Evolutionary conservation across 2,329 filamentous ascomycete genomes (phyloP).

Genomic region (Diaporthe humulicola): DNA sequence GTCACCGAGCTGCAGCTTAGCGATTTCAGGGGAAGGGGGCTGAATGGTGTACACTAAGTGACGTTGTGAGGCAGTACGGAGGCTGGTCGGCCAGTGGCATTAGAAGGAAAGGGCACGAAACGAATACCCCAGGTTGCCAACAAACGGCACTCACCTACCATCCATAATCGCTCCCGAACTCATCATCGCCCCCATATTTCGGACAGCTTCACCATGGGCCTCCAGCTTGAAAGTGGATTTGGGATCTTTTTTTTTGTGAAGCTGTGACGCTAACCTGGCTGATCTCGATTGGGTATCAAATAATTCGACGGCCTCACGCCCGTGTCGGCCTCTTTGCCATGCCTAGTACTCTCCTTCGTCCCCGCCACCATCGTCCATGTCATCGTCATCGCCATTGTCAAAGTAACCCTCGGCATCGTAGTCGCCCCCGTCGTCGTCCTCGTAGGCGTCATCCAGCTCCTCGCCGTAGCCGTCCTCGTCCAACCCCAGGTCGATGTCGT

Average conservation of each 20-base stretch:
- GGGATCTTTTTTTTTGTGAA: neutral
- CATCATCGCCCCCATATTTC: neutral
- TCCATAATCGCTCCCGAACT: neutral
- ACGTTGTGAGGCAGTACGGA: slow-evolving; percentile 28
- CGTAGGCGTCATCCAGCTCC: slow-evolving; percentile 57
- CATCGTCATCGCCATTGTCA: slow-evolving; percentile 67
- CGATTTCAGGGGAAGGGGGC: slow-evolving; percentile 52
- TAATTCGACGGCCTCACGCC: neutral
- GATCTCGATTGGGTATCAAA: slow-evolving; percentile 24
- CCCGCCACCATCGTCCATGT: slow-evolving; percentile 60
- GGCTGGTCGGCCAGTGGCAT: neutral
- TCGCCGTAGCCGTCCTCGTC: slow-evolving; percentile 65
- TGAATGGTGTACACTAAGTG: slow-evolving; percentile 42
- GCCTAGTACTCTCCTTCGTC: slow-evolving; percentile 44
- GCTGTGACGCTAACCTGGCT: neutral
- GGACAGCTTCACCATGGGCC: neutral
- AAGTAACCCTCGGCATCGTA: slow-evolving; percentile 74
- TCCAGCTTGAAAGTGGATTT: too few species aligned
- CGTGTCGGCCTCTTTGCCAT: neutral
- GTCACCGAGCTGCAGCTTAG: slow-evolving; percentile 70
- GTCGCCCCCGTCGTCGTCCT: slow-evolving; percentile 72
- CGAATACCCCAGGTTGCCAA: slow-evolving; percentile 38
- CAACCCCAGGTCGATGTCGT: slow-evolving; percentile 53
- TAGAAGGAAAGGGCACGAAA: slow-evolving; percentile 34
- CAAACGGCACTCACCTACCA: slow-evolving; percentile 7